A percentile compares a stretch with the other conserved stretches of the same genome.
These are phyloP conservation scores for Globisporangium cystogenes DNA, from an alignment of 352 stramenopile genomes.

Conservation along the genomic window DNA sequence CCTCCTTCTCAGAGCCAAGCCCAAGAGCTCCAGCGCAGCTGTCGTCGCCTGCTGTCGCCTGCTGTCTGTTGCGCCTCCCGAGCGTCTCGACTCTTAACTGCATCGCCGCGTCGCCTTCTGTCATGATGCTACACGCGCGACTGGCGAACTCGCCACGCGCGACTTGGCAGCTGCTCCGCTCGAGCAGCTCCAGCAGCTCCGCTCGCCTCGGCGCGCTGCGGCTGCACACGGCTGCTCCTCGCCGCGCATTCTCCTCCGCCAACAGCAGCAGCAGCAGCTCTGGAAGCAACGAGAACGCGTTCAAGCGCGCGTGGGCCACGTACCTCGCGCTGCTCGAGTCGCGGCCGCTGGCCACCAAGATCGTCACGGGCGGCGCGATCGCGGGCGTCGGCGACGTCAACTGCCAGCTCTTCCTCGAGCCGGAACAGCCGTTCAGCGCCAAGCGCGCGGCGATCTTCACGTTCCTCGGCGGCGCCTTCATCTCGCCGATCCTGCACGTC, in stretches of 20 bases:
- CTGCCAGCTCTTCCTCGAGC: constrained; percentile 63
- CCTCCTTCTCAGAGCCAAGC: background rate
- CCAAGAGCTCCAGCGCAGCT: no score
- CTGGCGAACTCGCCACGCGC: background rate
- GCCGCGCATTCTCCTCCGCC: background rate
- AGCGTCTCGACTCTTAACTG: no score
- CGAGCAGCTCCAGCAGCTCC: background rate
- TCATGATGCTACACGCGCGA: constrained; percentile 1
- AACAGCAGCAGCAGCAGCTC: background rate
- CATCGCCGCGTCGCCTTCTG: no score
- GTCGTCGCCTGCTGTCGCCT: background rate
- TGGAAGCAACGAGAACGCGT: background rate
- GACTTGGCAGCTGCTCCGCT: background rate
- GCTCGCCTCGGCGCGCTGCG: background rate
- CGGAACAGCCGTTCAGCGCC: constrained; percentile 22
- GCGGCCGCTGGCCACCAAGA: constrained; percentile 59
- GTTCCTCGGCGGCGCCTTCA: constrained; percentile 48
- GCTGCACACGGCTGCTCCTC: background rate
- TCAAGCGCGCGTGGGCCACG: constrained; percentile 36
- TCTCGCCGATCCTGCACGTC: constrained; percentile 71
- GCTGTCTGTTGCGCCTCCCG: no score
- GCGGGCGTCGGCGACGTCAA: constrained; percentile 57
- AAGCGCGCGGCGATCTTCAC: constrained; percentile 66
- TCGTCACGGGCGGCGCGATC: constrained; percentile 54
- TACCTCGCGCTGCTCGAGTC: constrained; percentile 54